Evolutionary conservation across 108 stramenopile species (phyloP).

Genomic region (Pinguiococcus pyrenoidosus): DNA sequence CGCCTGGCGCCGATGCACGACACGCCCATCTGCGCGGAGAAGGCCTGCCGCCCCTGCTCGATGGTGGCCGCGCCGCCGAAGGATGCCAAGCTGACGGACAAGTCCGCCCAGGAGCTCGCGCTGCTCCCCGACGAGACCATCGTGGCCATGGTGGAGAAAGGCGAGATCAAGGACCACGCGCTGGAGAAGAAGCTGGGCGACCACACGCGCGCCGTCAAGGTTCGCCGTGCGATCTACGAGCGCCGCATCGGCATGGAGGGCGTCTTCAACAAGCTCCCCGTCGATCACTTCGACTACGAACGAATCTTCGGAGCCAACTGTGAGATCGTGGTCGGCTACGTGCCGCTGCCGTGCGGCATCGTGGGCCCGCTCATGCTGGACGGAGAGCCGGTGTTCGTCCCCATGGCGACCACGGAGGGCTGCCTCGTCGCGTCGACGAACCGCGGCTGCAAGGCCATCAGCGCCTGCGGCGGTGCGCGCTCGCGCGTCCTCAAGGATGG

Average conservation of each 20-base stretch:
- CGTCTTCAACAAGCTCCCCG: slow-evolving; percentile 53
- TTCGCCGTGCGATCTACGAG: slow-evolving; percentile 62
- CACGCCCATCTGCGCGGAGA: slow-evolving; percentile 15
- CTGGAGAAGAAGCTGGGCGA: slow-evolving; percentile 76
- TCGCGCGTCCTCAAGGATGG: slow-evolving; percentile 73
- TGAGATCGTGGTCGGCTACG: slow-evolving; percentile 92
- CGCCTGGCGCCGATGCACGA: neutral
- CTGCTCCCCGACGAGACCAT: slow-evolving; percentile 52
- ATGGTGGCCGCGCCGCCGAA: neutral
- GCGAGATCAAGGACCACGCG: slow-evolving; percentile 81
- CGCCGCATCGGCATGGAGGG: slow-evolving; percentile 40
- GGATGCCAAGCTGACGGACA: slow-evolving; percentile 16
- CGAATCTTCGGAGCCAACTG: slow-evolving; percentile 88
- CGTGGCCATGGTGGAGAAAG: slow-evolving; percentile 52
- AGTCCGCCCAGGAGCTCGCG: slow-evolving; percentile 21
- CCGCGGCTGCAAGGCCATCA: slow-evolving; percentile 90
- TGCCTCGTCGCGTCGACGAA: slow-evolving; percentile 88
- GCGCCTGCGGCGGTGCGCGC: slow-evolving; percentile 31
- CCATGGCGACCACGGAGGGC: slow-evolving; percentile 98
- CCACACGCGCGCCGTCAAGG: slow-evolving; percentile 70
- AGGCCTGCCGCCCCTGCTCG: neutral
- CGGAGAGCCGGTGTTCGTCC: slow-evolving; percentile 68
- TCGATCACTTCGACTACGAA: slow-evolving; percentile 62
- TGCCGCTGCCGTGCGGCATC: slow-evolving; percentile 87
- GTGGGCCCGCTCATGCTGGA: slow-evolving; percentile 83